These are phyloP conservation scores for Mrakia blollopis DNA, from an alignment of 768 basidiomycete genomes.

Conservation along the genomic window DNA sequence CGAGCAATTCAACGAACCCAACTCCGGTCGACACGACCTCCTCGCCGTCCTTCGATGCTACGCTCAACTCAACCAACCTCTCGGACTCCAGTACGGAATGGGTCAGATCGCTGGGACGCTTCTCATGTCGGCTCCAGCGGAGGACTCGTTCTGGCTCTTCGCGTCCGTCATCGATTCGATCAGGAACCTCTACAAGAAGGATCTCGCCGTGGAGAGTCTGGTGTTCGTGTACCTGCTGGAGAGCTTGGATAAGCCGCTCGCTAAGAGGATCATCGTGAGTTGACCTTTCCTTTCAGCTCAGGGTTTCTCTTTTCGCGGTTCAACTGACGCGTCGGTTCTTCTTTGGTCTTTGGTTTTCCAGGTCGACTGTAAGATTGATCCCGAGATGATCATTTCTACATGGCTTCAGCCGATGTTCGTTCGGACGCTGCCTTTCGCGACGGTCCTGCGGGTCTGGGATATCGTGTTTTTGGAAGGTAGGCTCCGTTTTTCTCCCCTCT, in stretches of 20 bases:
- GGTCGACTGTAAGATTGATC: conserved; percentile 25
- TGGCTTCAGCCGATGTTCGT: conserved; percentile 33
- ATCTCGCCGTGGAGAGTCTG: conserved; percentile 26
- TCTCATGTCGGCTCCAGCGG: conserved; percentile 13
- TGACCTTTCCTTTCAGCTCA: not conserved
- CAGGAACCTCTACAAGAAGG: conserved; percentile 25
- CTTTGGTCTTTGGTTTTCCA: not conserved
- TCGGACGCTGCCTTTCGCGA: conserved; percentile 24
- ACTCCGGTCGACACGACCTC: conserved; percentile 23
- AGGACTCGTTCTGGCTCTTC: conserved; percentile 29
- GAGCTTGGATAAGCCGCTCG: conserved; percentile 21
- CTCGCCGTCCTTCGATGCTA: conserved; percentile 21
- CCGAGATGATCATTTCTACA: conserved; percentile 13
- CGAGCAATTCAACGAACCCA: conserved; percentile 24
- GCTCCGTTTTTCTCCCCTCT: not conserved
- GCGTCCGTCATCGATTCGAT: conserved; percentile 8
- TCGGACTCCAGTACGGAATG: conserved; percentile 18
- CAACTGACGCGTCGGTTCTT: not conserved
- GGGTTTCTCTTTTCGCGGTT: too few species aligned
- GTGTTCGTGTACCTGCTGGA: conserved; percentile 27
- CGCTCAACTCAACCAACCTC: conserved; percentile 16
- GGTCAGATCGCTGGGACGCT: conserved; percentile 14
- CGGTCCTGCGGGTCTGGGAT: conserved; percentile 27
- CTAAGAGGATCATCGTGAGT: conserved; percentile 25
- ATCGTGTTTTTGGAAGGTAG: conserved; percentile 25